A percentile compares a stretch with the other conserved stretches of the same genome.
Conservation (phyloP, 1,284 basidiomycete genomes). For the Irpex lacteus region DNA sequence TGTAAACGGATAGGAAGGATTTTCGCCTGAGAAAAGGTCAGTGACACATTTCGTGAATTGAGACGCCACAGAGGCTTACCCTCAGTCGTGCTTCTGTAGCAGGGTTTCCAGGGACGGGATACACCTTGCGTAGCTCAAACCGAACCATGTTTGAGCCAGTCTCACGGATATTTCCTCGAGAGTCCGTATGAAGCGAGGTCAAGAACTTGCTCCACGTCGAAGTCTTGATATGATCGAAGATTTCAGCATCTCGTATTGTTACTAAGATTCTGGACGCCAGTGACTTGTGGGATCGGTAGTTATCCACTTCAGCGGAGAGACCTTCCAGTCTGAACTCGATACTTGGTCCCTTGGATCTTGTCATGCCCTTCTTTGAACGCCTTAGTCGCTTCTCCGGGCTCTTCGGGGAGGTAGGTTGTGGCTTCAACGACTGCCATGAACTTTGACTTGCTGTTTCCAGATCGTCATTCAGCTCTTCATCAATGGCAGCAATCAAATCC, state of each 20-base stretch:
- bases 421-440: slow-evolving; percentile 80
- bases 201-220: slow-evolving; percentile 99
- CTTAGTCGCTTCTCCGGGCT: slow-evolving; percentile 36
- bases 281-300: slow-evolving; percentile 55
- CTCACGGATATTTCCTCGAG: slow-evolving; percentile 82
- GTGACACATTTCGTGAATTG: not conserved
- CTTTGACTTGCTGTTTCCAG: slow-evolving; percentile 69
- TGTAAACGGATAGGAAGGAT: slow-evolving; percentile 88
- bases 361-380: slow-evolving; percentile 59
- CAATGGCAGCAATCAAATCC: slow-evolving; percentile 85
- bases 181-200: slow-evolving; percentile 79
- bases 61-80: slow-evolving; percentile 42
- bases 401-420: slow-evolving; percentile 37
- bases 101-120: slow-evolving; percentile 62
- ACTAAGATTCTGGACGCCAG: slow-evolving; percentile 66
- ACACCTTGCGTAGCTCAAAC: slow-evolving; percentile 74
- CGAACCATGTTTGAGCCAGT: slow-evolving; percentile 93
- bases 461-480: slow-evolving; percentile 82
- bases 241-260: slow-evolving; percentile 75
- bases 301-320: slow-evolving; percentile 64
- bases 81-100: slow-evolving; percentile 81
- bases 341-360: slow-evolving; percentile 75
- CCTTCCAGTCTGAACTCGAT: slow-evolving; percentile 84
- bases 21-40: slow-evolving; percentile 59
- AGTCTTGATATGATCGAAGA: slow-evolving; percentile 96